Evolutionary conservation across 805 yeast genomes (phyloP).

Genomic region (Lipomyces sp.): DNA sequence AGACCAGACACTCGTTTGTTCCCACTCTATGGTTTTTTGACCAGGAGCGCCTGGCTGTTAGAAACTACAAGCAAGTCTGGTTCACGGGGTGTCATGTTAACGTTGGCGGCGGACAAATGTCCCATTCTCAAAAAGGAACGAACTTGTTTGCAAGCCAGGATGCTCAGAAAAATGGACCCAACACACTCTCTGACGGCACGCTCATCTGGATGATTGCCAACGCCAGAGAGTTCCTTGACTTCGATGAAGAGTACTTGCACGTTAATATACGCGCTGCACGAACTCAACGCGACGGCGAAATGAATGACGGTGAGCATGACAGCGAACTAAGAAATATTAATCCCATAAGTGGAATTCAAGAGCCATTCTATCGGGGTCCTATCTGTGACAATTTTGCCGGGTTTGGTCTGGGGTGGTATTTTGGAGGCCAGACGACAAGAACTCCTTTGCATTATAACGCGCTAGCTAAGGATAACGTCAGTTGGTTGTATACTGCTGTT

Average conservation of each 20-base stretch:
- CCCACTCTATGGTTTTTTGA: conserved; percentile 23
- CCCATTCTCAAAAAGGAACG: background rate
- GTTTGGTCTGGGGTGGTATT: background rate
- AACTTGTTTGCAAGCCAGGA: conserved; percentile 2
- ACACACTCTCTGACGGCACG: conserved; percentile 20
- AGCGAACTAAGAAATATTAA: background rate
- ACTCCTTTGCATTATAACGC: background rate
- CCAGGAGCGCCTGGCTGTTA: background rate
- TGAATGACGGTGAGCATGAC: background rate
- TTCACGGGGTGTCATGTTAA: conserved; percentile 21
- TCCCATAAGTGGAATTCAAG: background rate
- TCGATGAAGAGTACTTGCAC: conserved; percentile 11
- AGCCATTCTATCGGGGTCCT: conserved; percentile 21
- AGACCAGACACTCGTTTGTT: conserved; percentile 8
- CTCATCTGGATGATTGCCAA: conserved; percentile 24
- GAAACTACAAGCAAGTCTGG: conserved; percentile 22
- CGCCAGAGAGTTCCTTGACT: background rate
- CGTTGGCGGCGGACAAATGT: conserved; percentile 22
- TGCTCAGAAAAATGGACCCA: background rate
- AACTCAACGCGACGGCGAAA: background rate
- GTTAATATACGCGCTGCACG: conserved; percentile 2
- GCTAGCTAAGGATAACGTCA: background rate
- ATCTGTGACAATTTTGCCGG: conserved; percentile 10
- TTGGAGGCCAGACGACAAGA: background rate
- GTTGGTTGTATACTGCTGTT: background rate